Evolutionary conservation across 768 basidiomycete species (phyloP).

Genomic region (Porpolomopsis calyptriformis): DNA sequence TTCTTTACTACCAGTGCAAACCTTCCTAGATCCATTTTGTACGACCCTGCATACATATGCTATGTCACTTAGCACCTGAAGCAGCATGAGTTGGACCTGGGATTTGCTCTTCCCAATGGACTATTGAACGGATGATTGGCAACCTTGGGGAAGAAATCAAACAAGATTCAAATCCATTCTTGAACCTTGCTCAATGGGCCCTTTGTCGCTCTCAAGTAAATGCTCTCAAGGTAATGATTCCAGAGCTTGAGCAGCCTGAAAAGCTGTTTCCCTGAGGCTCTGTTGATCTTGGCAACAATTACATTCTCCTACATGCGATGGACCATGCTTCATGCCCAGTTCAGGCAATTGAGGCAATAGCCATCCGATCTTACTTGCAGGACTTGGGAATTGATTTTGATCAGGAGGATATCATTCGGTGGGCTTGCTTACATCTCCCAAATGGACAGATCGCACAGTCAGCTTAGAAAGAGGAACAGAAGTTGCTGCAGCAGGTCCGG

Average conservation of each 20-base stretch:
- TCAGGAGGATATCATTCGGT: slow-evolving; percentile 2
- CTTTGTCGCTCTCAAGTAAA: slow-evolving; percentile 5
- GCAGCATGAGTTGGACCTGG: slow-evolving; percentile 1
- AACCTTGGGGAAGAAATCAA: slow-evolving; percentile 7
- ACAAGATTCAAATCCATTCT: slow-evolving; percentile 5
- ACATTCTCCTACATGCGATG: slow-evolving; percentile 4
- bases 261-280: background rate
- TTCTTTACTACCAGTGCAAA: slow-evolving; percentile 5
- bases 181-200: slow-evolving; percentile 7
- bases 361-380: background rate
- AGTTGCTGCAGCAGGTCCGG: background rate
- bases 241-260: background rate
- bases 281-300: slow-evolving; percentile 1
- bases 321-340: background rate
- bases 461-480: slow-evolving; percentile 5
- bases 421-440: slow-evolving; percentile 8
- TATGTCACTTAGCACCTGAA: slow-evolving; percentile 5
- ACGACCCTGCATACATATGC: slow-evolving; percentile 1
- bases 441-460: slow-evolving; percentile 9
- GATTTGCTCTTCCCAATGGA: slow-evolving; percentile 4
- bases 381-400: background rate
- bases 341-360: background rate
- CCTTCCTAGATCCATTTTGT: slow-evolving; percentile 3
- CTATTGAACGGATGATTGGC: slow-evolving; percentile 7
- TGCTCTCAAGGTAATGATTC: slow-evolving; percentile 2